Percentiles rank a stretch among this genome's conserved stretches.
phyloP scores from a whole-genome alignment of 106 monocot genomes.

The Allium cepa region DNA sequence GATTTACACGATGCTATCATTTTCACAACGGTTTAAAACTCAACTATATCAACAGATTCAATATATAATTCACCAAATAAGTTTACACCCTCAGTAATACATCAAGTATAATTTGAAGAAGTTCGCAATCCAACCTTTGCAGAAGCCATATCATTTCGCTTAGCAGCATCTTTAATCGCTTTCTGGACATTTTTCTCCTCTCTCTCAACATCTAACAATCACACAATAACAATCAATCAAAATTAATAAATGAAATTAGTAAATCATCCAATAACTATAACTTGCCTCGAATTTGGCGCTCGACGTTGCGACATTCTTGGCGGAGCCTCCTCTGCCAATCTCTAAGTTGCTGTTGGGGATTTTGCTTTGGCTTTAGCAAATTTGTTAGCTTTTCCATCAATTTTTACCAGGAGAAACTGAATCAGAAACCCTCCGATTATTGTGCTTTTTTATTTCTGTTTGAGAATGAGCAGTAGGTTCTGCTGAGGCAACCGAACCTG shows the following conservation, averaged over 20 bases:
- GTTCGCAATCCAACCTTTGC: constrained; percentile 54
- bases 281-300: constrained; percentile 92
- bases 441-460: too few species aligned
- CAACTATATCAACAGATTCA: too few species aligned
- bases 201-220: constrained; percentile 64
- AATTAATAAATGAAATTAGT: background rate
- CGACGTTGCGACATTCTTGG: constrained; percentile 78
- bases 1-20: too few species aligned
- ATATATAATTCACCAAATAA: too few species aligned
- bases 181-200: constrained; percentile 95
- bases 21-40: too few species aligned
- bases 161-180: constrained; percentile 89
- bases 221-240: background rate
- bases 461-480: too few species aligned
- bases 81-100: too few species aligned
- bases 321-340: constrained; percentile 98
- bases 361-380: constrained; percentile 72
- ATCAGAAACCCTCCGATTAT: too few species aligned
- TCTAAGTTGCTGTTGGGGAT: constrained; percentile 74
- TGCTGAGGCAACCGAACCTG: too few species aligned
- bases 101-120: too few species aligned
- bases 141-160: constrained; percentile 84
- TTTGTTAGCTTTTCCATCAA: background rate
- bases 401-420: too few species aligned
- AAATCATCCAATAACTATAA: background rate